phyloP scores from a whole-genome alignment of 345 rosid genomes.

The Brassica cretica region DNA sequence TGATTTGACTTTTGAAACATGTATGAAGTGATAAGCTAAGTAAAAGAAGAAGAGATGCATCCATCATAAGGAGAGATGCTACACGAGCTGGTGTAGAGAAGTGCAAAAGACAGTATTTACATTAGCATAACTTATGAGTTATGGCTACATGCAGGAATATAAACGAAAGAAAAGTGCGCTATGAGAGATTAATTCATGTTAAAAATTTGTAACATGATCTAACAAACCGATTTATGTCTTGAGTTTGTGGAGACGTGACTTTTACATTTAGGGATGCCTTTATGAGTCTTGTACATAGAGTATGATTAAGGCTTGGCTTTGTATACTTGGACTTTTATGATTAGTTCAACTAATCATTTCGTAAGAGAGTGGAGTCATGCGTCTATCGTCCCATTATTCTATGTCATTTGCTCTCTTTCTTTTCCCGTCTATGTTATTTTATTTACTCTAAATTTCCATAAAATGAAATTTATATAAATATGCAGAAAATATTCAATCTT shows the following conservation, averaged over 20 bases:
- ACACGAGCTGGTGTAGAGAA: background rate
- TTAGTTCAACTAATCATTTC: slow-evolving; percentile 14
- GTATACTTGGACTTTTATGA: background rate
- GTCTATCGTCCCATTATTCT: background rate
- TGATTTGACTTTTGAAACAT: background rate
- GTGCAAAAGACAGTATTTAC: background rate
- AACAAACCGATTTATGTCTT: background rate
- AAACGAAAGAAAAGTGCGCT: background rate
- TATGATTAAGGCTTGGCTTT: background rate
- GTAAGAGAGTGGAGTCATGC: slow-evolving; percentile 1
- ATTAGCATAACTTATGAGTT: background rate
- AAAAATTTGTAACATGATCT: background rate
- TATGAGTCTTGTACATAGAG: background rate
- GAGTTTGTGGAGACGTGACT: background rate
- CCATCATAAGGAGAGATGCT: background rate
- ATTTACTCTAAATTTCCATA: background rate
- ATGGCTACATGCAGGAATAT: background rate
- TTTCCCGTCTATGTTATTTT: background rate
- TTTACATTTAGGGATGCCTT: background rate
- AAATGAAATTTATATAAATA: background rate
- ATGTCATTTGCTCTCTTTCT: background rate
- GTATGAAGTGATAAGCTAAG: background rate
- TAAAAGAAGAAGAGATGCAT: background rate
- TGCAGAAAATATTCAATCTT: background rate
- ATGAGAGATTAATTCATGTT: background rate